Percentiles rank a stretch among this genome's conserved stretches.
phyloP scores from a whole-genome alignment of 495 filamentous ascomycete genomes.

The Aspergillus nidulans region DNA sequence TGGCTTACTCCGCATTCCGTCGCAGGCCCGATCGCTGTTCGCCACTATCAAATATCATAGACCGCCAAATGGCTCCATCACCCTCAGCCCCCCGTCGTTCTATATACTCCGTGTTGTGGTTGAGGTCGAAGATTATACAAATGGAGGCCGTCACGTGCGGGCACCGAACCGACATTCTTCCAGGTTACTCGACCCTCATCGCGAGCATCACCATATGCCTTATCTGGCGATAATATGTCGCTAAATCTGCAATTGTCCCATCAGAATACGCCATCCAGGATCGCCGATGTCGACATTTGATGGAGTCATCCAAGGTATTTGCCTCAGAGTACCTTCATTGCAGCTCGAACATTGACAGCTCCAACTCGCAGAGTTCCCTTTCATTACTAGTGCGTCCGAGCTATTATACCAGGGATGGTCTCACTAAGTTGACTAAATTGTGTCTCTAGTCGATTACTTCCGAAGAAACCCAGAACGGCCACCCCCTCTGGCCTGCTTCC shows the following conservation, averaged over 20 bases:
- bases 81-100: not conserved
- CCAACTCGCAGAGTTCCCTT: slow-evolving; percentile 33
- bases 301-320: slow-evolving; percentile 56
- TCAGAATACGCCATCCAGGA: not conserved
- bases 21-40: not conserved
- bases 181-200: not conserved
- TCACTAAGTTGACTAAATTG: slow-evolving; percentile 3
- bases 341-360: slow-evolving; percentile 10
- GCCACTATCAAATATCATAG: slow-evolving; percentile 3
- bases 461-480: slow-evolving; percentile 49
- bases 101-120: not conserved
- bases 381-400: slow-evolving; percentile 30
- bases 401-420: not conserved
- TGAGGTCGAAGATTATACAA: not conserved
- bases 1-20: too few species aligned
- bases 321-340: not conserved
- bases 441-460: slow-evolving; percentile 72
- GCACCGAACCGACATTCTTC: too few species aligned
- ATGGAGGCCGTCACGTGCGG: not conserved
- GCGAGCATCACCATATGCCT: not conserved
- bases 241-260: not conserved
- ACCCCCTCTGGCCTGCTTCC: slow-evolving; percentile 77
- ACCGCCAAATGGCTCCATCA: not conserved
- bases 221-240: not conserved
- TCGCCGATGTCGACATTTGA: slow-evolving; percentile 74